Percentiles rank a stretch among this genome's conserved stretches.
Conservation (phyloP, 768 basidiomycete species). For the Mycena olivaceomarginata region DNA sequence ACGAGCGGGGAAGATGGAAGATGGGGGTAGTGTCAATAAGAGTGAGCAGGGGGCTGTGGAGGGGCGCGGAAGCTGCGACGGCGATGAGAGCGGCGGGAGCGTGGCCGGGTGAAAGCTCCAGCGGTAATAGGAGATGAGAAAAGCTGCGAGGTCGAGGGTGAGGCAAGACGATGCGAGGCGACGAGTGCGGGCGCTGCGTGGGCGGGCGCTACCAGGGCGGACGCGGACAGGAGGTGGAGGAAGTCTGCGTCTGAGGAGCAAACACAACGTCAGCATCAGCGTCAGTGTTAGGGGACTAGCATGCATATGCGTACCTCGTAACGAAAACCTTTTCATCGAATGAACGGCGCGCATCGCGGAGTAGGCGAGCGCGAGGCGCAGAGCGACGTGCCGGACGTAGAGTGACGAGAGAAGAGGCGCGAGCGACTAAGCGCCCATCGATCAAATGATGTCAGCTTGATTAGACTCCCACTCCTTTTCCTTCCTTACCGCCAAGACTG, state of each 20-base stretch:
- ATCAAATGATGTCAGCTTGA: slow-evolving; percentile 2
- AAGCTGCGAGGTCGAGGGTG: background rate
- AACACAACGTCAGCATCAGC: no score
- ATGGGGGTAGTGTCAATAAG: background rate
- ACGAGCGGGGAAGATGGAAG: background rate
- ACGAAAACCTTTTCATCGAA: background rate
- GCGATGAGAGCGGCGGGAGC: background rate
- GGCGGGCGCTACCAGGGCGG: no score
- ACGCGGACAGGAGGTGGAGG: no score
- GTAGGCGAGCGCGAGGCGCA: background rate
- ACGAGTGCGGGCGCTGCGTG: no score
- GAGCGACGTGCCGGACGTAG: slow-evolving; percentile 5
- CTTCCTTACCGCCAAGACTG: background rate
- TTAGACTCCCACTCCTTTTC: background rate
- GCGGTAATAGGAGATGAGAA: background rate
- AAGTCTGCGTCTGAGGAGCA: no score
- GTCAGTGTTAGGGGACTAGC: background rate
- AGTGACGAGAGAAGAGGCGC: background rate
- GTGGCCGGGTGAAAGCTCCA: no score
- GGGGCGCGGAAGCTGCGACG: background rate
- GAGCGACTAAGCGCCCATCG: background rate
- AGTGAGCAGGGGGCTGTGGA: background rate
- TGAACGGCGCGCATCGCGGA: no score
- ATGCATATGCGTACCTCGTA: background rate
- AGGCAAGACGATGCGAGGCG: background rate